These are phyloP conservation scores for Colletotrichum truncatum DNA, from an alignment of 2,329 filamentous ascomycete genomes.

Conservation along the genomic window DNA sequence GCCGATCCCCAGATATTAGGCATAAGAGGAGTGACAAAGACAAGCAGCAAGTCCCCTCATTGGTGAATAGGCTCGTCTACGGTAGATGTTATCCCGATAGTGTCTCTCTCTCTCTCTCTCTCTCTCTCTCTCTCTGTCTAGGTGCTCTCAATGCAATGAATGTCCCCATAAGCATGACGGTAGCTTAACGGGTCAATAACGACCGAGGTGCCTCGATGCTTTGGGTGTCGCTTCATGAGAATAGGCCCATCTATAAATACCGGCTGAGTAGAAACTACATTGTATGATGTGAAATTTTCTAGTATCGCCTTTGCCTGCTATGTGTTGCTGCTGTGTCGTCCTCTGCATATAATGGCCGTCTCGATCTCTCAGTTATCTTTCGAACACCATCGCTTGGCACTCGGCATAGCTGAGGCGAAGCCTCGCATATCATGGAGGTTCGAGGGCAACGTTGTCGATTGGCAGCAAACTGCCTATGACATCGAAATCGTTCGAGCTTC, in stretches of 20 bases:
- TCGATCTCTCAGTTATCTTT: conserved; percentile 49
- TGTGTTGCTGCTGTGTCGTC: not conserved
- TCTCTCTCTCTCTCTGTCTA: no score
- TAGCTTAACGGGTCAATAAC: conserved; percentile 12
- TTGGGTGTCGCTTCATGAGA: not conserved
- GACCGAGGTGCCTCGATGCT: not conserved
- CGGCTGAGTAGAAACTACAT: not conserved
- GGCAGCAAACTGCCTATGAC: conserved; percentile 54
- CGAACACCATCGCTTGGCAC: conserved; percentile 49
- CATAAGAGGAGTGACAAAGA: not conserved
- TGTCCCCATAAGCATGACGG: not conserved
- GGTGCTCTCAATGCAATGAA: not conserved
- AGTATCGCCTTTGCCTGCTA: not conserved
- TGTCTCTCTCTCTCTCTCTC: no score
- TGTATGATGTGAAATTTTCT: not conserved
- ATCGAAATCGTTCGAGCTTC: conserved; percentile 46
- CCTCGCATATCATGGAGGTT: conserved; percentile 59
- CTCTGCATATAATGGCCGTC: conserved; percentile 42
- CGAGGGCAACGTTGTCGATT: conserved; percentile 45
- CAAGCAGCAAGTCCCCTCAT: not conserved
- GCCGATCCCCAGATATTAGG: conserved; percentile 6
- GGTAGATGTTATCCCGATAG: not conserved
- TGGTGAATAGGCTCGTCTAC: not conserved
- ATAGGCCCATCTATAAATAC: not conserved
- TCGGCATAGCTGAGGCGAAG: conserved; percentile 53